These are phyloP conservation scores for Naematelia aurantialba DNA, from an alignment of 768 basidiomycete species.

Conservation along the genomic window DNA sequence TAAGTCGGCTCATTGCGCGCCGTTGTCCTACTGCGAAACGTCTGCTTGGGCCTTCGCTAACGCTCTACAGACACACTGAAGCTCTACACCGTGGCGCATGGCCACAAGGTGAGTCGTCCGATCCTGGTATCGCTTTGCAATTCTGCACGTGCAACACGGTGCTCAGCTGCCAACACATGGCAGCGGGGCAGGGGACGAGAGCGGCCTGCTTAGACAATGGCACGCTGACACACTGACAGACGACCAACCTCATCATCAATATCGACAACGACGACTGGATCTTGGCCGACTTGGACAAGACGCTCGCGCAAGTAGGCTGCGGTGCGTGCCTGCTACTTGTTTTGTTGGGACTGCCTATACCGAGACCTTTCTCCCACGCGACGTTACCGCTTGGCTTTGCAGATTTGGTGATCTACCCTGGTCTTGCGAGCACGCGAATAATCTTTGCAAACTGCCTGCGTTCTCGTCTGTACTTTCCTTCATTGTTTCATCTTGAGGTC, in stretches of 20 bases:
- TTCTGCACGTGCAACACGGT: neutral
- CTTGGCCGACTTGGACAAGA: conserved; percentile 62
- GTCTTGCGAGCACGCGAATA: too few relatives aligned
- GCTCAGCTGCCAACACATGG: too few relatives aligned
- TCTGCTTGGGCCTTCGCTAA: neutral
- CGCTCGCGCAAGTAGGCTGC: conserved; percentile 68
- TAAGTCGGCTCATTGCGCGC: too few relatives aligned
- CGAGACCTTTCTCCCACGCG: conserved; percentile 1
- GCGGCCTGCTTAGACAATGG: neutral
- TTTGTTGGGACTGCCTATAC: too few relatives aligned
- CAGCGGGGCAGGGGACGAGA: too few relatives aligned
- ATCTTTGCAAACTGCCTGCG: too few relatives aligned
- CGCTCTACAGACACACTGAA: conserved; percentile 74
- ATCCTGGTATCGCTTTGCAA: neutral
- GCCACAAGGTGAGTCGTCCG: conserved; percentile 67
- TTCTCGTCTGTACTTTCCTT: too few relatives aligned
- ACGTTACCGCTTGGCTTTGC: neutral
- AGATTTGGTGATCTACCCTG: neutral
- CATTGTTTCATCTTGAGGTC: too few relatives aligned
- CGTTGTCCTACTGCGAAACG: too few relatives aligned
- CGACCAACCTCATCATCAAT: conserved; percentile 96
- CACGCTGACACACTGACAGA: conserved; percentile 61
- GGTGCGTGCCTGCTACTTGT: conserved; percentile 57
- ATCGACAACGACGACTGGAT: conserved; percentile 90
- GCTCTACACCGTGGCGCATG: conserved; percentile 89